A percentile compares a stretch with the other conserved stretches of the same genome.
phyloP scores from a whole-genome alignment of 177 flowering plant genomes.

The Vitis hybrid region DNA sequence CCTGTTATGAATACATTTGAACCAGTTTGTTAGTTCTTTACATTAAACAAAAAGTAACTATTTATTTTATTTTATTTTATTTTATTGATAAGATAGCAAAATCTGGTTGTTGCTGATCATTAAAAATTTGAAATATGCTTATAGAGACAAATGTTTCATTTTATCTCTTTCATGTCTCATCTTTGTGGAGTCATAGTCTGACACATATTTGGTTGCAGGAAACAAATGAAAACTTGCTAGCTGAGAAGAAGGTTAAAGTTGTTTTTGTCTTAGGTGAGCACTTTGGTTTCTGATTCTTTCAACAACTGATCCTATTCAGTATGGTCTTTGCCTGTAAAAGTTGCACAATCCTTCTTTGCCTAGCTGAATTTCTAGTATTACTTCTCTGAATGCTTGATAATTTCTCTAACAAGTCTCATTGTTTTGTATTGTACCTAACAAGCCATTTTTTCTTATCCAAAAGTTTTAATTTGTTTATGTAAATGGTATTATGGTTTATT shows the following conservation, averaged over 20 bases:
- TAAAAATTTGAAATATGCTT: background rate
- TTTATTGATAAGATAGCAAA: background rate
- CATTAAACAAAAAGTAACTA: background rate
- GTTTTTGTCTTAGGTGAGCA: conserved; percentile 65
- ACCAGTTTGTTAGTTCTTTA: background rate
- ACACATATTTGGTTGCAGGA: conserved; percentile 31
- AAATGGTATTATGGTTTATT: too few species aligned
- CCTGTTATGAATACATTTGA: background rate
- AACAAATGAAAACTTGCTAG: conserved; percentile 34
- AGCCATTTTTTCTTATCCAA: too few species aligned
- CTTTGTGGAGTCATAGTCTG: background rate
- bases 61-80: background rate
- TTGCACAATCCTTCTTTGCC: too few species aligned
- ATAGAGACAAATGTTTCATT: background rate
- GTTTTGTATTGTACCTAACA: too few species aligned
- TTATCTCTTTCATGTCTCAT: background rate
- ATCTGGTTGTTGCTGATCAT: background rate
- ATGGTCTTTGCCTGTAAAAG: background rate
- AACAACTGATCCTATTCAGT: background rate
- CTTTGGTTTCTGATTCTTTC: background rate
- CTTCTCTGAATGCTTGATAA: too few species aligned
- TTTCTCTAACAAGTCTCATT: too few species aligned
- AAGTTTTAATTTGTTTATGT: too few species aligned
- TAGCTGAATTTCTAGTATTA: too few species aligned
- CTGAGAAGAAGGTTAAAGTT: conserved; percentile 54